Evolutionary conservation across 1,139 yeast genomes (phyloP).

Genomic region (Yamadazyma blattariae): DNA sequence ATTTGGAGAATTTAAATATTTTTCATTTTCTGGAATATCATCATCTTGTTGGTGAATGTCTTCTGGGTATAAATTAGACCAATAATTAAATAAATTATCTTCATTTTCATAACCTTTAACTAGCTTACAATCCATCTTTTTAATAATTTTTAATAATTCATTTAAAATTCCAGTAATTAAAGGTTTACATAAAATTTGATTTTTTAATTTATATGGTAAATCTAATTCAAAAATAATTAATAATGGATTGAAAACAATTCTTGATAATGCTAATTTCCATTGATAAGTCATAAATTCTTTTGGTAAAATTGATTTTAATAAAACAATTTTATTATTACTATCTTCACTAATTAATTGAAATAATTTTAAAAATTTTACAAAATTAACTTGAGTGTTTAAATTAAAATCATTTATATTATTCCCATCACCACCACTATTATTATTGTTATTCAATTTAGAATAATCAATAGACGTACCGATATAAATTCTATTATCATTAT

Average conservation of each 20-base stretch:
- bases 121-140: constrained; percentile 73
- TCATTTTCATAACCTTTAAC: constrained; percentile 68
- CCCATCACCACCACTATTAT: no score
- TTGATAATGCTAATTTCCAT: constrained; percentile 82
- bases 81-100: constrained; percentile 50
- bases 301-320: constrained; percentile 49
- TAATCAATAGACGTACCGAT: constrained; percentile 31
- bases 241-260: constrained; percentile 74
- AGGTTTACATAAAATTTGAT: constrained; percentile 81
- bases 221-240: constrained; percentile 71
- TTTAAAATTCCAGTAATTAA: constrained; percentile 73
- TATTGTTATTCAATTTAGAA: constrained; percentile 10
- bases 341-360: constrained; percentile 35
- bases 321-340: constrained; percentile 31
- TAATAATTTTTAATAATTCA: constrained; percentile 71
- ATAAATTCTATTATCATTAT: constrained; percentile 38
- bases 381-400: constrained; percentile 17
- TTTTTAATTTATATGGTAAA: constrained; percentile 53
- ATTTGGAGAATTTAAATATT: constrained; percentile 44
- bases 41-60: constrained; percentile 8
- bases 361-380: constrained; percentile 29
- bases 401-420: no score
- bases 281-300: constrained; percentile 69
- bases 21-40: constrained; percentile 13
- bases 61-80: constrained; percentile 47